phyloP scores from a whole-genome alignment of 2,329 filamentous ascomycete species.

The Tolypocladium album region DNA sequence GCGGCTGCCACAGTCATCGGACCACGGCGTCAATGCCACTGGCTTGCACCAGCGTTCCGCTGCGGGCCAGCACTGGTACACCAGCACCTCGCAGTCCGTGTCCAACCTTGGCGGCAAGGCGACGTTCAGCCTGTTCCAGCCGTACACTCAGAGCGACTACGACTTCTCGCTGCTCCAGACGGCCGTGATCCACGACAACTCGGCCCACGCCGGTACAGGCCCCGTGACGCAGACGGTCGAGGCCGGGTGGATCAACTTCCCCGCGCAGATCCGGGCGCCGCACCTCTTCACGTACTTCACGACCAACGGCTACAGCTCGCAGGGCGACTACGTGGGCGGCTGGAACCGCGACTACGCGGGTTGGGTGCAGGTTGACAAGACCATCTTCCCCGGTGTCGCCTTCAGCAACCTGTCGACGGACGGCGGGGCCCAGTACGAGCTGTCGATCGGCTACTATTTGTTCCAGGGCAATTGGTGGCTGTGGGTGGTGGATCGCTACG shows the following conservation, averaged over 20 bases:
- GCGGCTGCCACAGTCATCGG: slow-evolving; percentile 1
- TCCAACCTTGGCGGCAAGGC: slow-evolving; percentile 7
- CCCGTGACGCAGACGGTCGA: slow-evolving; percentile 9
- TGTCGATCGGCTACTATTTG: slow-evolving; percentile 6
- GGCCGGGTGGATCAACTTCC: slow-evolving; percentile 11
- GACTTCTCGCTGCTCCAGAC: slow-evolving; percentile 12
- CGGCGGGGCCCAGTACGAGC: slow-evolving; percentile 7
- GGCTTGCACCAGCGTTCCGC: background rate
- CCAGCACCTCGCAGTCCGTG: slow-evolving; percentile 4
- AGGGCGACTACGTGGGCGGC: slow-evolving; percentile 7
- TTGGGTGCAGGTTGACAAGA: slow-evolving; percentile 9
- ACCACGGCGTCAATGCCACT: background rate
- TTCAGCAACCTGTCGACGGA: slow-evolving; percentile 5
- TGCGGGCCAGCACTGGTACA: slow-evolving; percentile 10
- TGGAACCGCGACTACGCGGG: slow-evolving; percentile 9
- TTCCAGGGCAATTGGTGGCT: slow-evolving; percentile 11
- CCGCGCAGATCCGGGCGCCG: slow-evolving; percentile 3
- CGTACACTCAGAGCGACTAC: slow-evolving; percentile 4
- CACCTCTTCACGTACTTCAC: slow-evolving; percentile 11
- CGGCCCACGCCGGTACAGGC: slow-evolving; percentile 3
- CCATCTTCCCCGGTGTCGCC: slow-evolving; percentile 8
- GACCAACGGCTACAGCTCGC: slow-evolving; percentile 6
- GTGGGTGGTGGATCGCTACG: slow-evolving; percentile 3
- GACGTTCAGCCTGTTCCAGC: slow-evolving; percentile 7
- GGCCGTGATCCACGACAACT: slow-evolving; percentile 6